Percentiles rank a stretch among this genome's conserved stretches.
phyloP scores from a whole-genome alignment of 148 eudicot genomes.

The Gaultheria prostrata region DNA sequence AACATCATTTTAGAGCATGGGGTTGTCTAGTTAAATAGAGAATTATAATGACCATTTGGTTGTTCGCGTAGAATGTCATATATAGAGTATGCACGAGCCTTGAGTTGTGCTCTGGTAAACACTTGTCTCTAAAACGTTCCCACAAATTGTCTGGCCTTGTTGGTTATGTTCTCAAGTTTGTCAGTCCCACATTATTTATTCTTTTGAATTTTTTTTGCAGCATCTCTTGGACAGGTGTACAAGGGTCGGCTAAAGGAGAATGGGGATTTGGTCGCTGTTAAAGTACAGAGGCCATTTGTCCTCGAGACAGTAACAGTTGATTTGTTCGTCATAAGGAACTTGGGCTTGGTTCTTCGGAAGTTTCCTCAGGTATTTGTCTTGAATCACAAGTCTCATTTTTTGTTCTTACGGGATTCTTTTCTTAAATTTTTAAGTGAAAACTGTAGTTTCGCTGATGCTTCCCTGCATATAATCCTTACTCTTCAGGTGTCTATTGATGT shows the following conservation, averaged over 20 bases:
- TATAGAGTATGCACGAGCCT: not conserved
- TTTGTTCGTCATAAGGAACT: constrained; percentile 73
- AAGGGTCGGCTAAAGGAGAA: constrained; percentile 94
- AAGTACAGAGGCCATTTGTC: constrained; percentile 99
- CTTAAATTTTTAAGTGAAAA: not conserved
- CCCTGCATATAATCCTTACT: constrained; percentile 7
- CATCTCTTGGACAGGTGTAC: constrained; percentile 98
- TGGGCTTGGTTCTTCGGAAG: constrained; percentile 87
- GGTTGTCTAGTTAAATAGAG: not conserved
- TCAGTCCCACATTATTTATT: not conserved
- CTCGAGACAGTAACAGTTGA: constrained; percentile 96
- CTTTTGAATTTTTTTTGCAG: constrained; percentile 43
- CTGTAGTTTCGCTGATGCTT: not conserved
- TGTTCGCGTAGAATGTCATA: not conserved
- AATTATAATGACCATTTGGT: constrained; percentile 2
- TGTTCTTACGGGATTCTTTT: not conserved
- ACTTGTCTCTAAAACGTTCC: not conserved
- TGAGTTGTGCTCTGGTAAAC: not conserved
- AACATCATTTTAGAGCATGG: constrained; percentile 12
- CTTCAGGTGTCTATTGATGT: constrained; percentile 85
- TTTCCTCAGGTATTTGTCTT: constrained; percentile 78
- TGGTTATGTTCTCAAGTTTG: constrained; percentile 4
- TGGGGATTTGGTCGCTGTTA: constrained; percentile 96
- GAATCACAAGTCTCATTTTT: constrained; percentile 9
- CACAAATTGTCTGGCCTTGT: not conserved